These are phyloP conservation scores for Trametes villosa DNA, from an alignment of 768 basidiomycete species.

Conservation along the genomic window DNA sequence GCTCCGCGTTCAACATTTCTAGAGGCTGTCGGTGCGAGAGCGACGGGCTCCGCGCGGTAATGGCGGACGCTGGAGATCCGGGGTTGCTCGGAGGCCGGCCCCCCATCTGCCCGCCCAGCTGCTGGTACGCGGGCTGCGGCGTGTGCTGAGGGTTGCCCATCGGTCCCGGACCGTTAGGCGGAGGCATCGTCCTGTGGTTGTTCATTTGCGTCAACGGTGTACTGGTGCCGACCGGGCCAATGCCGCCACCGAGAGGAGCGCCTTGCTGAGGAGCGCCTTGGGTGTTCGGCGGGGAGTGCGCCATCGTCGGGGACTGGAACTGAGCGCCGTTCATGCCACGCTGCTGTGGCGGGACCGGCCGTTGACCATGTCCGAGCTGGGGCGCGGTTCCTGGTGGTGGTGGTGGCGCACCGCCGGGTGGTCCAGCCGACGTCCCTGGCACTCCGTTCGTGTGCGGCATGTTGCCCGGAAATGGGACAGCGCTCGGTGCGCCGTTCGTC, in stretches of 20 bases:
- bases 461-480: constrained; percentile 23
- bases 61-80: constrained; percentile 52
- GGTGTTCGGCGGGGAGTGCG: constrained; percentile 59
- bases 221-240: constrained; percentile 57
- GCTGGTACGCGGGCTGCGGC: constrained; percentile 48
- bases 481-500: constrained; percentile 28
- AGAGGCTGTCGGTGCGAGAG: constrained; percentile 47
- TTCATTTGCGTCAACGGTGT: constrained; percentile 52
- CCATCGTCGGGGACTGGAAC: constrained; percentile 69
- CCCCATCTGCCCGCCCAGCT: constrained; percentile 42
- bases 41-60: constrained; percentile 62
- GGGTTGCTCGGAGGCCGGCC: constrained; percentile 67
- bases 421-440: constrained; percentile 31
- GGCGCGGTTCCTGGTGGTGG: constrained; percentile 9
- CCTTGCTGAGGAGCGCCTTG: constrained; percentile 38
- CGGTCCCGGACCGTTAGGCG: constrained; percentile 47
- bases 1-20: constrained; percentile 43
- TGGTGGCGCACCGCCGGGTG: constrained; percentile 1
- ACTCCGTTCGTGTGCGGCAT: constrained; percentile 50
- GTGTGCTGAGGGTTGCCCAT: constrained; percentile 45
- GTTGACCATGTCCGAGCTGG: constrained; percentile 28
- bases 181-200: constrained; percentile 46
- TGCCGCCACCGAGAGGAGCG: constrained; percentile 41
- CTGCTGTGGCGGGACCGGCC: constrained; percentile 43
- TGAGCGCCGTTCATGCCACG: constrained; percentile 52